Evolutionary conservation across 139 green algal genomes (phyloP).

Genomic region (Chlorella vulgaris): DNA sequence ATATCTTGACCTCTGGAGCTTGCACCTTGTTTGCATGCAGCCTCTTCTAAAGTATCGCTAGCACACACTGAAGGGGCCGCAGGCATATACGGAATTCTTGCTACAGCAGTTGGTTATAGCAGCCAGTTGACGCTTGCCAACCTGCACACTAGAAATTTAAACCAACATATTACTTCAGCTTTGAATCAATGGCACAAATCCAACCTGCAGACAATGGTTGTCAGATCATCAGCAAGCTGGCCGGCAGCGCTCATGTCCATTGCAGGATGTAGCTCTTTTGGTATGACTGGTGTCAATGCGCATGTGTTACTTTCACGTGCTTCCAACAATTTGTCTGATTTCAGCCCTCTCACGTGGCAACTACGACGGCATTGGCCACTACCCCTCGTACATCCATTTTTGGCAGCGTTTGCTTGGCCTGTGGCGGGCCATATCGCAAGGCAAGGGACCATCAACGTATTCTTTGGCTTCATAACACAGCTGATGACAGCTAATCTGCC

Average conservation of each 20-base stretch:
- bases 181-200: slow-evolving; percentile 15
- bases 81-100: slow-evolving; percentile 64
- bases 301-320: slow-evolving; percentile 36
- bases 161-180: slow-evolving; percentile 59
- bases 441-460: too few relatives aligned
- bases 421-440: too few relatives aligned
- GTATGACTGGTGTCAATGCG: slow-evolving; percentile 53
- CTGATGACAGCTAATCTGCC: too few relatives aligned
- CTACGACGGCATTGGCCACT: slow-evolving; percentile 25
- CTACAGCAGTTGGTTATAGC: slow-evolving; percentile 40
- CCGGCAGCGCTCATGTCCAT: background rate
- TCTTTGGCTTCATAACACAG: too few relatives aligned
- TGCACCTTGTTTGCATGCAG: background rate
- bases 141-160: slow-evolving; percentile 70
- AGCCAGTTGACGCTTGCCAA: slow-evolving; percentile 18
- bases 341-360: slow-evolving; percentile 24
- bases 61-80: slow-evolving; percentile 67
- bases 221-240: background rate
- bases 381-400: slow-evolving; percentile 15
- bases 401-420: slow-evolving; percentile 14
- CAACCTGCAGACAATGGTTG: background rate
- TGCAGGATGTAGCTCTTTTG: slow-evolving; percentile 42
- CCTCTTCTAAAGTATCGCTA: slow-evolving; percentile 52
- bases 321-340: background rate
- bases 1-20: background rate